Base-by-base conservation (phyloP, 1,139 yeast genomes). In the Taiozyma sp. region DNA sequence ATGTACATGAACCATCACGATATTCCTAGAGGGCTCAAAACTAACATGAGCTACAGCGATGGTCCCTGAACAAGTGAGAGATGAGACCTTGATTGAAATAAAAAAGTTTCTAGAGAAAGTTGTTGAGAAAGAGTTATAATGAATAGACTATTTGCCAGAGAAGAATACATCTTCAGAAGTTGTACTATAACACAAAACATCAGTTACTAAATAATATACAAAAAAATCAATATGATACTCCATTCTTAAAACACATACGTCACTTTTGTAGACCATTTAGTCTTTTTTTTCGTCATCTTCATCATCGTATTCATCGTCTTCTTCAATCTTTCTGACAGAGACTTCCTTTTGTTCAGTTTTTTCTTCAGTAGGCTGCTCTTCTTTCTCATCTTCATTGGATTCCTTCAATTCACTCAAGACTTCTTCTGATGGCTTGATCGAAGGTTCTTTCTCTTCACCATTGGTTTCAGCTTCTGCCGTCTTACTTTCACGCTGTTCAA, bases 251-350 rank as follows among this genome's bases (percentile, higher is more conserved):
- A 32, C 36, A 32, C 36, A 32, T 32, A 32, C 36, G 36, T 32
- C 36, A 32, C 41, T 19, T 38, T 19, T 19, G 24, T 38, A 19
- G 41, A 38, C 39, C 51, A 44, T 49, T 53, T 16, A 13, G n/a
- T 34, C 23, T 28, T 44, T 44, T 30, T 46, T 43, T 32, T 42
- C 48, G 22, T 65, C 70, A 9, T 71, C 78, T 41, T 80, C 90
- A 53, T 86, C 95, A 65, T 88, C 96, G 65, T 88, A 88, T 65
- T 88, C 80, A 63, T 86, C 92, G 64, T 88, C 96, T 63, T 87
- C 96, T 49, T 85, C 92, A 28, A 88, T 83, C 59, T 83, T 79
- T 63, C 96, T 77, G 65, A 86, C 82, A 24, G 88, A 90, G 32
- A 86, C 83, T 58, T 85, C 93, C 14, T 74, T 72, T 49, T 65